Evolutionary conservation across 2,329 filamentous ascomycete genomes (phyloP).

Genomic region (Beauveria caledonica): DNA sequence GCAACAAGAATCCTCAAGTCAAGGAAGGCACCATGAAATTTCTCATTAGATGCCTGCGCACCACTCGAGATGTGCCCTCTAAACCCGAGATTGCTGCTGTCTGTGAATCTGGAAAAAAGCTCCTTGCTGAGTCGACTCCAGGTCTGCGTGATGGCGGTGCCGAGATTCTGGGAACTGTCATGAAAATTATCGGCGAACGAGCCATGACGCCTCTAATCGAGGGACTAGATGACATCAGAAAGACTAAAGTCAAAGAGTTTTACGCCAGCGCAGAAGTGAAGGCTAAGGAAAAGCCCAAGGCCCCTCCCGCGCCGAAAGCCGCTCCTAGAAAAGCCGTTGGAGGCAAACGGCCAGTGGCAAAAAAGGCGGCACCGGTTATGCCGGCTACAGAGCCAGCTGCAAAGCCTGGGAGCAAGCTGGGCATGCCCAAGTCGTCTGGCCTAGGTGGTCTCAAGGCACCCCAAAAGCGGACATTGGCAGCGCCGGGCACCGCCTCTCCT

Average conservation of each 20-base stretch:
- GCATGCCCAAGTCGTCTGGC: slow-evolving; percentile 44
- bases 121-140: slow-evolving; percentile 83
- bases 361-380: slow-evolving; percentile 36
- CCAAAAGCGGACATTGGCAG: slow-evolving; percentile 44
- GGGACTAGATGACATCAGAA: slow-evolving; percentile 89
- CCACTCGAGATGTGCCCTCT: slow-evolving; percentile 72
- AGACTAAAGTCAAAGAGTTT: slow-evolving; percentile 92
- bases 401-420: slow-evolving; percentile 45
- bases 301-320: slow-evolving; percentile 50
- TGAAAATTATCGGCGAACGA: slow-evolving; percentile 97
- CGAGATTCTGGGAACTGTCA: slow-evolving; percentile 85
- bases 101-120: slow-evolving; percentile 81
- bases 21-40: slow-evolving; percentile 95
- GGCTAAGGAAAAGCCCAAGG: slow-evolving; percentile 67
- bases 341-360: slow-evolving; percentile 34
- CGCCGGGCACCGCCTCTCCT: slow-evolving; percentile 44
- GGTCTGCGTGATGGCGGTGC: slow-evolving; percentile 80
- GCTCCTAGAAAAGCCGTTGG: slow-evolving; percentile 41
- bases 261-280: slow-evolving; percentile 53
- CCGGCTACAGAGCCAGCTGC: slow-evolving; percentile 42
- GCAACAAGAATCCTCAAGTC: slow-evolving; percentile 94
- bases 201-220: slow-evolving; percentile 91
- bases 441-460: slow-evolving; percentile 52
- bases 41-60: slow-evolving; percentile 77
- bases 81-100: slow-evolving; percentile 79